Percentiles rank a stretch among this genome's conserved stretches.
Evolutionary conservation across 805 yeast species (phyloP).

Genomic region (Peterozyma toletana): DNA sequence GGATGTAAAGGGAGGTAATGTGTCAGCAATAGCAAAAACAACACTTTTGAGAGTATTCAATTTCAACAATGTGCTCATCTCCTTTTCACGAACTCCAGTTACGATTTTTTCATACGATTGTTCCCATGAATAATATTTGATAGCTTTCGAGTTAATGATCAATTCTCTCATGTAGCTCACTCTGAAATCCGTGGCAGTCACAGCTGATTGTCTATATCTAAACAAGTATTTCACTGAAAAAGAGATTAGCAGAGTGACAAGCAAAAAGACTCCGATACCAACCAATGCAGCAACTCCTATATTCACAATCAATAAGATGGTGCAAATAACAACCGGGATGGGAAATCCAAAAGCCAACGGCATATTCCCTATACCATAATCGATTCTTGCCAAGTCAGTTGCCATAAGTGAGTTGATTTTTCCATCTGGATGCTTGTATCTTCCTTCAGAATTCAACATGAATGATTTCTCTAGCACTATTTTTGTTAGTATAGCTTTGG

Average conservation of each 20-base stretch:
- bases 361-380: slow-evolving; percentile 35
- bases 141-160: slow-evolving; percentile 66
- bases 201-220: slow-evolving; percentile 47
- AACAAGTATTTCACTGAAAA: slow-evolving; percentile 45
- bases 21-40: slow-evolving; percentile 55
- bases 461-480: slow-evolving; percentile 31
- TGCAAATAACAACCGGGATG: slow-evolving; percentile 31
- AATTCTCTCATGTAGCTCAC: slow-evolving; percentile 73
- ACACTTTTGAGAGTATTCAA: slow-evolving; percentile 60
- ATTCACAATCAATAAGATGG: slow-evolving; percentile 25
- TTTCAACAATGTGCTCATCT: slow-evolving; percentile 50
- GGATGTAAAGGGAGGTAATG: slow-evolving; percentile 66
- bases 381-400: slow-evolving; percentile 35
- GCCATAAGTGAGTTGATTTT: slow-evolving; percentile 32
- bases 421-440: slow-evolving; percentile 28
- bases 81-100: slow-evolving; percentile 46
- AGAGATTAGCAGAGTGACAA: slow-evolving; percentile 43
- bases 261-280: slow-evolving; percentile 52
- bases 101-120: slow-evolving; percentile 59
- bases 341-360: slow-evolving; percentile 35
- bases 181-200: slow-evolving; percentile 65
- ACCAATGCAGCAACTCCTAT: slow-evolving; percentile 41
- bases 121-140: slow-evolving; percentile 92
- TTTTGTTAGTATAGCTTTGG: slow-evolving; percentile 32
- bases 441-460: slow-evolving; percentile 25